phyloP scores from a whole-genome alignment of 1,284 basidiomycete genomes.

The Leccinum fallax region DNA sequence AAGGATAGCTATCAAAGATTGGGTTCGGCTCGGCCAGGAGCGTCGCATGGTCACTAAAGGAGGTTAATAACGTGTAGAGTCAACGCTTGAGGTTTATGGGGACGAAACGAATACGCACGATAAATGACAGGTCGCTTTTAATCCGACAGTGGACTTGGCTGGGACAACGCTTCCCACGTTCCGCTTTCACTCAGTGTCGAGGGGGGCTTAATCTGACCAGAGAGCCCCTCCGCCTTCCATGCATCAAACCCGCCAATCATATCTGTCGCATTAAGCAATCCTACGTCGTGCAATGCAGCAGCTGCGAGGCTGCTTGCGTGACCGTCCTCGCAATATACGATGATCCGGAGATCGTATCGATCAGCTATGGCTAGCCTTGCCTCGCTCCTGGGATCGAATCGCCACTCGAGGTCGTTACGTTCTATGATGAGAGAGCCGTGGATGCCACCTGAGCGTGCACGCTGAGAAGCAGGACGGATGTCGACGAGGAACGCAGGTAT shows the following conservation, averaged over 20 bases:
- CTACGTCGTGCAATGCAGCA: constrained; percentile 62
- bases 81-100: neutral
- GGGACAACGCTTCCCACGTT: constrained; percentile 33
- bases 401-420: constrained; percentile 73
- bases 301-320: constrained; percentile 72
- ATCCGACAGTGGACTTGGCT: constrained; percentile 27
- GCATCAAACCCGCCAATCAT: constrained; percentile 71
- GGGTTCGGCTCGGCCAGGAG: neutral
- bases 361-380: constrained; percentile 62
- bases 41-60: neutral
- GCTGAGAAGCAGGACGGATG: constrained; percentile 63
- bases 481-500: constrained; percentile 74
- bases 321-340: constrained; percentile 73
- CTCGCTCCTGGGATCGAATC: constrained; percentile 66
- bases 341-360: constrained; percentile 60
- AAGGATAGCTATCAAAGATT: neutral
- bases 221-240: constrained; percentile 67
- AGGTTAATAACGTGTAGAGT: neutral
- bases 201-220: constrained; percentile 43
- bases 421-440: constrained; percentile 67
- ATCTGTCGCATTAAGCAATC: constrained; percentile 72
- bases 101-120: neutral
- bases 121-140: constrained; percentile 9
- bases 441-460: constrained; percentile 56
- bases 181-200: constrained; percentile 33